phyloP scores from a whole-genome alignment of 1,284 basidiomycete species.

The Singerocomus rubriflavus region DNA sequence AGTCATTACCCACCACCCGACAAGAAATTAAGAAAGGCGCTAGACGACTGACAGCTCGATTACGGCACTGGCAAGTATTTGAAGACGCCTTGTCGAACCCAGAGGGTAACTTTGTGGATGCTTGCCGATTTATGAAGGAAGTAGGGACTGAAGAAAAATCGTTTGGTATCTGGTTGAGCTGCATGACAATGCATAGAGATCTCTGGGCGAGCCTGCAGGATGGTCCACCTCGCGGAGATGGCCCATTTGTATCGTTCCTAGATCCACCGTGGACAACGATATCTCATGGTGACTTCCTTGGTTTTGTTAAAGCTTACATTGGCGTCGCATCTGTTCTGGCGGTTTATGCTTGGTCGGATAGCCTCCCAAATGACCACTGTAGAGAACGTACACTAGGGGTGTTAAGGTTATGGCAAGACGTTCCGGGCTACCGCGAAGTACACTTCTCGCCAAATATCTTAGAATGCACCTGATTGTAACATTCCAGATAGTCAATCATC shows the following conservation, averaged over 20 bases:
- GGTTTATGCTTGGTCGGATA: conserved; percentile 77
- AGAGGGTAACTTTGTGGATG: conserved; percentile 44
- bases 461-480: conserved; percentile 3
- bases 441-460: conserved; percentile 32
- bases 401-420: conserved; percentile 64
- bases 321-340: conserved; percentile 67
- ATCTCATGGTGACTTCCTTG: conserved; percentile 58
- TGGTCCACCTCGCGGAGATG: conserved; percentile 8
- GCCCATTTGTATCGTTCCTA: conserved; percentile 18
- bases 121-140: conserved; percentile 52
- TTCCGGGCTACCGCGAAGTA: conserved; percentile 38
- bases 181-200: conserved; percentile 56
- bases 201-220: conserved; percentile 33
- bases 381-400: conserved; percentile 61
- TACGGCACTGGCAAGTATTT: conserved; percentile 59
- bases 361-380: conserved; percentile 61
- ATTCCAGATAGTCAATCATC: conserved; percentile 25
- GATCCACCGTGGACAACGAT: conserved; percentile 24
- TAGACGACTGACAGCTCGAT: conserved; percentile 44
- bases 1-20: conserved; percentile 38
- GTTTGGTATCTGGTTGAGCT: conserved; percentile 67
- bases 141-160: conserved; percentile 61
- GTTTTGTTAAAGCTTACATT: conserved; percentile 60
- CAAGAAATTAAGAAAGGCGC: conserved; percentile 43
- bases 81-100: conserved; percentile 57